phyloP scores from a whole-genome alignment of 768 basidiomycete species.

The Sporobolomyces phaffii region DNA sequence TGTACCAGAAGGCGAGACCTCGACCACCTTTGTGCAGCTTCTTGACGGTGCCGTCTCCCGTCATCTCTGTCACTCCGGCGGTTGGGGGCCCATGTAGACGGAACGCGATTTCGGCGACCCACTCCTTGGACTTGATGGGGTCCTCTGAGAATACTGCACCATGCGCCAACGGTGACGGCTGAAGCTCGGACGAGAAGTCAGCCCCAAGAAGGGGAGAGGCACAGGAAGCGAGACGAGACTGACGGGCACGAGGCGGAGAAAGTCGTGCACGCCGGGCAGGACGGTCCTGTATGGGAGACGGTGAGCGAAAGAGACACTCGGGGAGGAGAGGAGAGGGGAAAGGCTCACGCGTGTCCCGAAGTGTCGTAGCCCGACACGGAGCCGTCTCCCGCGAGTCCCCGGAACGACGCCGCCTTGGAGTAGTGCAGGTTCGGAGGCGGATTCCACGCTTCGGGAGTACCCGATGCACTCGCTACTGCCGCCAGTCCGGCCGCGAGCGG shows the following conservation, averaged over 20 bases:
- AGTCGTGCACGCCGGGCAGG: conserved; percentile 41
- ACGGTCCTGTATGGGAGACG: conserved; percentile 30
- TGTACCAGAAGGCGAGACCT: conserved; percentile 41
- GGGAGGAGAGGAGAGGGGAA: background rate
- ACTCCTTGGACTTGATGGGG: conserved; percentile 33
- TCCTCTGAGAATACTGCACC: conserved; percentile 37
- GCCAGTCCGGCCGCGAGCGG: background rate
- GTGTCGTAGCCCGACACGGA: conserved; percentile 15
- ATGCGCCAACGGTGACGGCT: conserved; percentile 39
- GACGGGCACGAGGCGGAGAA: conserved; percentile 39
- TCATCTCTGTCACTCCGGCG: conserved; percentile 12
- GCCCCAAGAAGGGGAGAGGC: background rate
- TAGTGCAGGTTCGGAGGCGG: conserved; percentile 20
- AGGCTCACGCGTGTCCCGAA: conserved; percentile 35
- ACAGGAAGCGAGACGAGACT: background rate
- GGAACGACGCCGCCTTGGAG: conserved; percentile 5
- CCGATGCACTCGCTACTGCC: background rate
- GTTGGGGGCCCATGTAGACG: conserved; percentile 36
- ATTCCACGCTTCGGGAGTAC: conserved; percentile 1
- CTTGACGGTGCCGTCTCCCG: conserved; percentile 6
- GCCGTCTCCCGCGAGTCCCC: conserved; percentile 29
- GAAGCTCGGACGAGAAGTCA: background rate
- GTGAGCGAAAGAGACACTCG: no score
- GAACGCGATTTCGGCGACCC: conserved; percentile 42
- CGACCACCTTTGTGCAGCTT: conserved; percentile 38